A percentile compares a stretch with the other conserved stretches of the same genome.
Evolutionary conservation across 257 asterid species (phyloP).

Genomic region (Primulina tabacum): DNA sequence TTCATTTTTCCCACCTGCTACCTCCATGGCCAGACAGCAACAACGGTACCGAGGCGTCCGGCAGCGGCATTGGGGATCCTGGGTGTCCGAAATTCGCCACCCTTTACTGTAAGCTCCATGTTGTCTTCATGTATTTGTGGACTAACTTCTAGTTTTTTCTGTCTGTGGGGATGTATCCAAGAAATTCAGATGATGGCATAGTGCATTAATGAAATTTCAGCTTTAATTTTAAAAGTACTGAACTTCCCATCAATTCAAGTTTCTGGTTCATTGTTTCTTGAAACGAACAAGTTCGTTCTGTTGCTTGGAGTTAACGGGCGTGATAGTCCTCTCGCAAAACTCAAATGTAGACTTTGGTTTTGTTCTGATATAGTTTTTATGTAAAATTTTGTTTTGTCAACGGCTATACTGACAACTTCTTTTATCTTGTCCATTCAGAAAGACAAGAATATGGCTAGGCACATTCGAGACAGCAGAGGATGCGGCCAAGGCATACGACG

Average conservation of each 20-base stretch:
- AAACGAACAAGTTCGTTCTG: no score
- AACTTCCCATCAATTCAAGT: background rate
- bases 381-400: no score
- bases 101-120: slow-evolving; percentile 55
- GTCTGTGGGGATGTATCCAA: background rate
- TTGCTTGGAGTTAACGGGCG: no score
- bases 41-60: slow-evolving; percentile 88
- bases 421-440: slow-evolving; percentile 36
- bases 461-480: slow-evolving; percentile 94
- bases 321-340: no score
- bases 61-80: slow-evolving; percentile 96
- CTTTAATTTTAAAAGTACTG: background rate
- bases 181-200: background rate
- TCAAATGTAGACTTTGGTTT: no score
- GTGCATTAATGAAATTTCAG: background rate
- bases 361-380: no score
- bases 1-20: background rate
- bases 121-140: background rate
- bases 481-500: slow-evolving; percentile 87
- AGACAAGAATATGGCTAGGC: slow-evolving; percentile 91
- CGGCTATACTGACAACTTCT: background rate
- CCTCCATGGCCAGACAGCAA: slow-evolving; percentile 60
- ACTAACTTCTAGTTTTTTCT: no score
- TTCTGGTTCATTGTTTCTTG: background rate
- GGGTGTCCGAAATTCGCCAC: slow-evolving; percentile 99